Conservation (phyloP, 345 rosid genomes). For the Rhodamnia argentea region DNA sequence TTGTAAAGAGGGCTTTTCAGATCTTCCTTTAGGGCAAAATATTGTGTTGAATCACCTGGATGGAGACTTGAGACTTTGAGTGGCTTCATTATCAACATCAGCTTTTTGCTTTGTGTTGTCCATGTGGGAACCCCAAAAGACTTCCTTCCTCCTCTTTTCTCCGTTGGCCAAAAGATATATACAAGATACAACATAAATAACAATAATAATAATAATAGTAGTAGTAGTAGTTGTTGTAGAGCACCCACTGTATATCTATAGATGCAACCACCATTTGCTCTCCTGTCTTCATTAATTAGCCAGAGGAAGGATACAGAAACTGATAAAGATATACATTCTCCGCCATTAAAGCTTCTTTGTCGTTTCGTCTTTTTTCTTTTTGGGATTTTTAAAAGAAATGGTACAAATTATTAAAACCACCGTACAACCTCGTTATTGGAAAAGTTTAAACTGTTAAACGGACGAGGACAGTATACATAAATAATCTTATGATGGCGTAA, state of each 20-base stretch:
- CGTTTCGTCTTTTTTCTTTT: neutral
- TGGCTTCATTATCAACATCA: constrained; percentile 25
- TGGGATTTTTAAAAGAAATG: neutral
- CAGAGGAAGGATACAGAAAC: neutral
- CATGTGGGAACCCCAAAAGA: neutral
- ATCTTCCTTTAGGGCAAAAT: constrained; percentile 11
- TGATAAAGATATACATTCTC: constrained; percentile 1
- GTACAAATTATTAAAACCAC: neutral
- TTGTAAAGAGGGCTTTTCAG: neutral
- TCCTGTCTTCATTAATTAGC: constrained; percentile 5
- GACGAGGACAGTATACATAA: too few relatives aligned
- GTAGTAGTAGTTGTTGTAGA: neutral
- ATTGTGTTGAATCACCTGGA: constrained; percentile 45
- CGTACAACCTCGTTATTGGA: neutral
- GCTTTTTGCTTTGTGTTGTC: neutral
- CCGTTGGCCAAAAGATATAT: neutral
- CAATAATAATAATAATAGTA: neutral
- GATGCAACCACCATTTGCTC: neutral
- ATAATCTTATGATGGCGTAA: neutral
- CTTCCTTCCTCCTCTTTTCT: neutral
- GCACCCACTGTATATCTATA: neutral
- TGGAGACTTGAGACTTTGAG: constrained; percentile 24
- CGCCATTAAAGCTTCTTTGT: neutral
- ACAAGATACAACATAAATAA: neutral
- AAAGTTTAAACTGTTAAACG: neutral